These are phyloP conservation scores for Plasmodium cynomolgi DNA, from an alignment of 169 alveolate genomes.

Conservation along the genomic window DNA sequence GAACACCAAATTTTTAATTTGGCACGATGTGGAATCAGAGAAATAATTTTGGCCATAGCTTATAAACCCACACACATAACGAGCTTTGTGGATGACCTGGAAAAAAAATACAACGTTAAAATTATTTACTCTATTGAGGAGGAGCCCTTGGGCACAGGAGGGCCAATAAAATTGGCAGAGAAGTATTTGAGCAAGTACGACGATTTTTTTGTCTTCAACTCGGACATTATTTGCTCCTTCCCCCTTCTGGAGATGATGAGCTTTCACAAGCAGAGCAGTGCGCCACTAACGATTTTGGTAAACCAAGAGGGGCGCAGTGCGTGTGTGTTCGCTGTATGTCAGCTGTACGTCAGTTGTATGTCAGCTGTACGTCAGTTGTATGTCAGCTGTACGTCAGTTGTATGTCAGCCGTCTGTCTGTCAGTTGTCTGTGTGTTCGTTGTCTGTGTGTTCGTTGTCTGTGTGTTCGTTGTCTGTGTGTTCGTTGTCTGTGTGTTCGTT, in stretches of 20 bases:
- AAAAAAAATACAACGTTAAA: slow-evolving; percentile 89
- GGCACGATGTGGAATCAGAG: slow-evolving; percentile 87
- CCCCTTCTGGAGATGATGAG: slow-evolving; percentile 95
- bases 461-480: too few species aligned
- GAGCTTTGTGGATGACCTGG: slow-evolving; percentile 83
- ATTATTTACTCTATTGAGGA: slow-evolving; percentile 94
- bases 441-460: too few species aligned
- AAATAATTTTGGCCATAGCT: slow-evolving; percentile 92
- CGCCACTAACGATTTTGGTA: slow-evolving; percentile 91
- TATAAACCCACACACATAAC: slow-evolving; percentile 88
- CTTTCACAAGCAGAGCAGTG: slow-evolving; percentile 92
- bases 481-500: too few species aligned
- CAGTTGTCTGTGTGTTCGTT: too few species aligned
- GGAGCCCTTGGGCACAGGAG: slow-evolving; percentile 98
- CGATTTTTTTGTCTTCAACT: slow-evolving; percentile 95
- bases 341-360: not conserved
- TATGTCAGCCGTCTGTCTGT: too few species aligned
- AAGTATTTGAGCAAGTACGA: slow-evolving; percentile 88
- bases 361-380: too few species aligned
- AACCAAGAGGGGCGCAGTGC: slow-evolving; percentile 8
- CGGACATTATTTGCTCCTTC: slow-evolving; percentile 96
- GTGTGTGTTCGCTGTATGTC: not conserved
- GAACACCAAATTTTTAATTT: slow-evolving; percentile 87
- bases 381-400: too few species aligned
- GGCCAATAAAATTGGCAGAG: slow-evolving; percentile 92